These are phyloP conservation scores for Fusarium temperatum DNA, from an alignment of 2,329 filamentous ascomycete genomes.

Conservation along the genomic window DNA sequence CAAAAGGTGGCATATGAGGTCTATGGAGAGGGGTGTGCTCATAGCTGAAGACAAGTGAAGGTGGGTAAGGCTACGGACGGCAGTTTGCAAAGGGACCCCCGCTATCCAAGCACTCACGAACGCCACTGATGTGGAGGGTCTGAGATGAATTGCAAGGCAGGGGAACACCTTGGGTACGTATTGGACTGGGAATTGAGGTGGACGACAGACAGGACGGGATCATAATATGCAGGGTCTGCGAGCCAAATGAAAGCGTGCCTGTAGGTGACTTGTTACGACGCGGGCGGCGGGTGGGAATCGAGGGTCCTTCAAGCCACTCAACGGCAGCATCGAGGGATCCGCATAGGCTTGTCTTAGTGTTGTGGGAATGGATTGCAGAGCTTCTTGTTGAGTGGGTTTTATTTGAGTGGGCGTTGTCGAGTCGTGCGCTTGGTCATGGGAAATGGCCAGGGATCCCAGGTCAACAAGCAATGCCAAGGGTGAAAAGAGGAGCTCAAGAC, in stretches of 20 bases:
- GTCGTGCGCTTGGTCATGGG: conserved; percentile 40
- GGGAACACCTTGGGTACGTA: conserved; percentile 24
- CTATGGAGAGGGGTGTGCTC: conserved; percentile 32
- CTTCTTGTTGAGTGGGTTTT: conserved; percentile 25
- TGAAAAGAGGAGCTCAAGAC: conserved; percentile 24
- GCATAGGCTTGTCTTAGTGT: conserved; percentile 41
- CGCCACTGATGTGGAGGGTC: conserved; percentile 46
- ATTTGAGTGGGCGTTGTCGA: conserved; percentile 33
- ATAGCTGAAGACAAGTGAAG: conserved; percentile 24
- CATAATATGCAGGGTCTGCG: conserved; percentile 44
- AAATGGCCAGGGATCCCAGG: conserved; percentile 37
- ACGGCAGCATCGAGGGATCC: conserved; percentile 44
- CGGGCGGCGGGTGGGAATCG: conserved; percentile 37
- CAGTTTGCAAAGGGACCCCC: conserved; percentile 44
- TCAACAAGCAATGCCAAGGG: conserved; percentile 42
- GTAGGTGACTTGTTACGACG: conserved; percentile 33
- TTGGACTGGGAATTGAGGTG: conserved; percentile 40
- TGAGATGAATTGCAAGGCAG: conserved; percentile 41
- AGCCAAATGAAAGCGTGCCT: conserved; percentile 34
- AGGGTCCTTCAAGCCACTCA: conserved; percentile 43
- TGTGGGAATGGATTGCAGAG: conserved; percentile 40
- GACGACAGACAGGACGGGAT: conserved; percentile 39
- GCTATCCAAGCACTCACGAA: conserved; percentile 38
- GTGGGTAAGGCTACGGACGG: conserved; percentile 46
- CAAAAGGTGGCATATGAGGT: conserved; percentile 13